Evolutionary conservation across 1,139 yeast genomes (phyloP).

Genomic region (Debaryomyces sp.): DNA sequence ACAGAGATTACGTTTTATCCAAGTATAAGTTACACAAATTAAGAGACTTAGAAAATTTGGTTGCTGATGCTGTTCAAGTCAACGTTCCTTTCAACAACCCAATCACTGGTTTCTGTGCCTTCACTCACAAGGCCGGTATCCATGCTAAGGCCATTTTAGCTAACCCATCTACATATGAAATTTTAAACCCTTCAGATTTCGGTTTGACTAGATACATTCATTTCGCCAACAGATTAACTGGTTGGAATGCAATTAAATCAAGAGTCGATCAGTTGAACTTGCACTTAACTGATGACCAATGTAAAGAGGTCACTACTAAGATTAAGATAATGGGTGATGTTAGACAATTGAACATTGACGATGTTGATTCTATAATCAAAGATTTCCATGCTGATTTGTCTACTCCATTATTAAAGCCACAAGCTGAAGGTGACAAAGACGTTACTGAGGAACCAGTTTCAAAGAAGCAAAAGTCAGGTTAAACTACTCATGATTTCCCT

Average conservation of each 20-base stretch:
- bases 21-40: conserved; percentile 95
- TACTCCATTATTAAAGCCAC: conserved; percentile 34
- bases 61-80: conserved; percentile 96
- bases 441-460: conserved; percentile 33
- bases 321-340: conserved; percentile 95
- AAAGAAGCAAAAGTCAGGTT: conserved; percentile 39
- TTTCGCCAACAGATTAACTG: conserved; percentile 96
- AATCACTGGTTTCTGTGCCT: conserved; percentile 98
- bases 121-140: conserved; percentile 99
- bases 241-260: conserved; percentile 98
- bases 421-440: conserved; percentile 22
- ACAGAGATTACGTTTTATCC: conserved; percentile 92
- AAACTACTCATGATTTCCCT: conserved; percentile 12
- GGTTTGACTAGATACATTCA: conserved; percentile 95
- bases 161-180: conserved; percentile 97
- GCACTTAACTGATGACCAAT: conserved; percentile 86
- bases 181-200: conserved; percentile 90
- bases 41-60: conserved; percentile 93
- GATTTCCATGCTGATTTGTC: conserved; percentile 78
- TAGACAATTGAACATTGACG: conserved; percentile 92
- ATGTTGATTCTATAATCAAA: conserved; percentile 95
- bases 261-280: conserved; percentile 97
- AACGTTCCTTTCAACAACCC: conserved; percentile 98
- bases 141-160: conserved; percentile 99
- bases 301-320: conserved; percentile 92